Base-by-base conservation (phyloP, 371 early-diverging fungal genomes). In the Funneliformis caledonium region DNA sequence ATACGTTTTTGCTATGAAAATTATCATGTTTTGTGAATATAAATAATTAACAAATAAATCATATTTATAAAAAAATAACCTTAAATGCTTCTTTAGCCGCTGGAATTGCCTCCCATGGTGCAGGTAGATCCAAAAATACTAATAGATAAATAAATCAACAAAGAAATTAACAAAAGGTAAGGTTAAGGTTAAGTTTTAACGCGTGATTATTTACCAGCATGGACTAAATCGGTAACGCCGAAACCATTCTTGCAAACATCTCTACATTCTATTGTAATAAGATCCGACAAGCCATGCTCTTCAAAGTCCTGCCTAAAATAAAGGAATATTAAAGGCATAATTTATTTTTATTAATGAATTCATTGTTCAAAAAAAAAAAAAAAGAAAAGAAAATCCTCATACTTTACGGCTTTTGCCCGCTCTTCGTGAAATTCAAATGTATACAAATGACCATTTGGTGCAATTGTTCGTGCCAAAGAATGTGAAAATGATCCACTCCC, bases 401-500 rank as follows among this genome's bases (percentile, higher is more conserved):
- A 78, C 82, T 64, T 78, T 5, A 97, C 97, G 9, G 89, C 83
- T 31, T 83, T 84, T 1, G 91, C 93, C 52, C 99, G 89, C 42
- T 93, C 91, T 83, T 92, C 90, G 85, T 97, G 97, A 86, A 94
- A 98, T 86, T 98, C 99, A 81, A 96, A 98, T 6, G 97, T 94
- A 85, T 94, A 96, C 45, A 98, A 82, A 78, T 93, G 93, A 8
- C 98, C 98, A 0, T 87, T 88, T 0, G 96, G 96, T 5, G 93
- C 95, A 74, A 98, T 88, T 0, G 96, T 93, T 37, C 98, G 90
- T 5, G 94, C 95, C 59, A 97, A 90, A 4, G 96, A 94, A 83
- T 98, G 99, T 7, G 97, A 96, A 80, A 98, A 97, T 33, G 98
- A 98, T 8, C 97, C 99, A 59, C 94, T 94, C 33, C 99, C 99